Evolutionary conservation across 2,329 filamentous ascomycete species (phyloP).

Genomic region (Plenodomus lindquistii): DNA sequence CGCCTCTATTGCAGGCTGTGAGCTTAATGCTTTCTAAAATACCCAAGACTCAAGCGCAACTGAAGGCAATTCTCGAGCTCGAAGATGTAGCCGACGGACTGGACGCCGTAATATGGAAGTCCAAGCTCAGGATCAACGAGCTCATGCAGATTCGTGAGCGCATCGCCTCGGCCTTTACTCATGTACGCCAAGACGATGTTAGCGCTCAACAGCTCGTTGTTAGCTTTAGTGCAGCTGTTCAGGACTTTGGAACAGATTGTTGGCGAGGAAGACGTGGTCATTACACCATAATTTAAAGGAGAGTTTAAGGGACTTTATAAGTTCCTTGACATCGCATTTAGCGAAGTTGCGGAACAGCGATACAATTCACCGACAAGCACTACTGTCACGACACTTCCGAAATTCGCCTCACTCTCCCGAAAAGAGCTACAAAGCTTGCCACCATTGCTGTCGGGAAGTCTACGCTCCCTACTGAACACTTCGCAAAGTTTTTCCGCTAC

Average conservation of each 20-base stretch:
- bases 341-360: constrained; percentile 7
- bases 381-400: constrained; percentile 25
- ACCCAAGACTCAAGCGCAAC: constrained; percentile 44
- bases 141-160: constrained; percentile 42
- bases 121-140: constrained; percentile 34
- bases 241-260: constrained; percentile 36
- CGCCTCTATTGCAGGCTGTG: constrained; percentile 30
- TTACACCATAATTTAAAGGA: constrained; percentile 41
- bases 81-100: constrained; percentile 53
- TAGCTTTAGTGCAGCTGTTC: constrained; percentile 31
- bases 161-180: constrained; percentile 37
- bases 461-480: constrained; percentile 17
- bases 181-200: constrained; percentile 34
- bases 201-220: constrained; percentile 35
- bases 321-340: constrained; percentile 35
- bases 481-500: constrained; percentile 30
- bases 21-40: constrained; percentile 40
- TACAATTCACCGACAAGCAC: constrained; percentile 12
- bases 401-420: constrained; percentile 39
- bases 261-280: constrained; percentile 25
- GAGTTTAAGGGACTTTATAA: constrained; percentile 46
- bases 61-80: constrained; percentile 47
- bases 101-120: constrained; percentile 47
- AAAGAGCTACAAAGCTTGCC: constrained; percentile 39
- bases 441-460: constrained; percentile 8